Evolutionary conservation across 2,329 filamentous ascomycete genomes (phyloP).

Genomic region (Arthrobotrys musiformis): DNA sequence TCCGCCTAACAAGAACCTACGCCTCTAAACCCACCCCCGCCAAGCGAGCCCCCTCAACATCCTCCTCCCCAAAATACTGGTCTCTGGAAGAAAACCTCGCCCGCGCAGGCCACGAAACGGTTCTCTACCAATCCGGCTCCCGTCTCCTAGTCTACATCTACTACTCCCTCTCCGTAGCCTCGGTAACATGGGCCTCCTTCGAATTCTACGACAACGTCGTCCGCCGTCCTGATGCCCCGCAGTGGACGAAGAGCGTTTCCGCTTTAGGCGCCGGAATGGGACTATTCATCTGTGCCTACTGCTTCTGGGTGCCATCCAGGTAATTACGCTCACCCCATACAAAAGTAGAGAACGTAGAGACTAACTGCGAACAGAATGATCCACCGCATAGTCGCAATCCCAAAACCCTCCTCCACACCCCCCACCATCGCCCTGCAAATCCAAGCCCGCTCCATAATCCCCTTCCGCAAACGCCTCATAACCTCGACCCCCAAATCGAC

Average conservation of each 20-base stretch:
- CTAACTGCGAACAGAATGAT: constrained; percentile 24
- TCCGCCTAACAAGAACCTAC: constrained; percentile 35
- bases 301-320: constrained; percentile 51
- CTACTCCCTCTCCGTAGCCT: constrained; percentile 35
- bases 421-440: constrained; percentile 37
- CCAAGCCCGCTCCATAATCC: constrained; percentile 43
- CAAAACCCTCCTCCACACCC: background rate
- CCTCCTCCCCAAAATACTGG: constrained; percentile 22
- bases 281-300: constrained; percentile 38
- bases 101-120: constrained; percentile 47
- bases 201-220: constrained; percentile 50
- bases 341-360: too few species aligned
- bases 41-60: constrained; percentile 13
- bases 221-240: constrained; percentile 27
- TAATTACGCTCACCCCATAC: too few species aligned
- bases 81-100: constrained; percentile 52
- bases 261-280: constrained; percentile 41
- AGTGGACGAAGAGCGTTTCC: constrained; percentile 36
- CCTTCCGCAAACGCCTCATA: constrained; percentile 37
- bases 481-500: constrained; percentile 21
- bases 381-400: constrained; percentile 43
- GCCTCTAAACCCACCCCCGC: constrained; percentile 36
- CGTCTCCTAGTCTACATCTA: constrained; percentile 41
- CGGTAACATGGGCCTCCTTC: constrained; percentile 24
- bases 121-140: constrained; percentile 47